A percentile compares a stretch with the other conserved stretches of the same genome.
phyloP scores from a whole-genome alignment of 75 land plant species.

The Selaginella moellendorffii region DNA sequence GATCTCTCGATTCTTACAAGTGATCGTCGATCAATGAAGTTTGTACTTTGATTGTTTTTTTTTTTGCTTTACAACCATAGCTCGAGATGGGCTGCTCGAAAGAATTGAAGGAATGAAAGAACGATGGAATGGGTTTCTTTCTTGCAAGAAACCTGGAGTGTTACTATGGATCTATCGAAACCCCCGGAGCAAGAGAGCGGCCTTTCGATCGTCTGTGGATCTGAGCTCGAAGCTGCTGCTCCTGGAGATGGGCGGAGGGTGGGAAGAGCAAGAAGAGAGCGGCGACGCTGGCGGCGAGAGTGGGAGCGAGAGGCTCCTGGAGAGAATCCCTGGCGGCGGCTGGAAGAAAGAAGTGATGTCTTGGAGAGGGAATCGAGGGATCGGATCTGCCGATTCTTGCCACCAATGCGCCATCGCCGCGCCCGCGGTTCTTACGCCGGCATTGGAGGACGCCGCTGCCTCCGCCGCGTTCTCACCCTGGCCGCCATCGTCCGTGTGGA shows the following conservation, averaged over 20 bases:
- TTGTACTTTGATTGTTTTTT: no score
- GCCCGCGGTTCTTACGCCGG: neutral
- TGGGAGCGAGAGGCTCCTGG: neutral
- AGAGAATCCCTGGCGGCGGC: neutral
- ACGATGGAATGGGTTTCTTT: neutral
- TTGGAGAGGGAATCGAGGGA: neutral
- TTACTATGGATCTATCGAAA: neutral
- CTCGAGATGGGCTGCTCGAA: neutral
- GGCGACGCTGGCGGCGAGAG: neutral
- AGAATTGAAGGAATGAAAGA: neutral
- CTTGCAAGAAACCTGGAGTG: neutral
- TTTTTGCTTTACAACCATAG: no score
- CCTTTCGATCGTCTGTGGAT: no score
- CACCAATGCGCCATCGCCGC: neutral
- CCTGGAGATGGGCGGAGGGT: no score
- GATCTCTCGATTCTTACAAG: no score
- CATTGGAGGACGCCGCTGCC: neutral
- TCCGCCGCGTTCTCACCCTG: no score
- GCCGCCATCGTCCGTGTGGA: no score
- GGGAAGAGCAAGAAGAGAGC: neutral
- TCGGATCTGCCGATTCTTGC: neutral
- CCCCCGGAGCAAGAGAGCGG: neutral
- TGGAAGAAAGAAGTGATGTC: neutral
- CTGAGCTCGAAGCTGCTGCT: neutral
- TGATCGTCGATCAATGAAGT: no score